Conservation (phyloP, 176 grass and related monocot genomes). For the Carex kokanica region DNA sequence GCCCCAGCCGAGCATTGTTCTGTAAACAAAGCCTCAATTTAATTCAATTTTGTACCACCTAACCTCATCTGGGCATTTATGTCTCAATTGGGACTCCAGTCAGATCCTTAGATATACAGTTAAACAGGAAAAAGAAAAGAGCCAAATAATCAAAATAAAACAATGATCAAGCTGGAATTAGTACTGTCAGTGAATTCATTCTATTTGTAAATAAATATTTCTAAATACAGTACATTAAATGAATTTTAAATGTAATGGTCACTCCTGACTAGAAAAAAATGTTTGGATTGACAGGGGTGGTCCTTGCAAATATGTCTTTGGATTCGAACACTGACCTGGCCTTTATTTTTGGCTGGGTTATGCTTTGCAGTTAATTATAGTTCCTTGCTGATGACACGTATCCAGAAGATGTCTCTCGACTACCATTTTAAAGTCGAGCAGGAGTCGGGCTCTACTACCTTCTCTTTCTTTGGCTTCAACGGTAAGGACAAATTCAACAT, state of each 20-base stretch:
- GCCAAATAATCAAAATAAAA: background rate
- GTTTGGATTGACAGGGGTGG: conserved; percentile 21
- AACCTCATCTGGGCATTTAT: conserved; percentile 4
- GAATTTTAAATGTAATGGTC: conserved; percentile 13
- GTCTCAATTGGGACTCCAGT: conserved; percentile 1
- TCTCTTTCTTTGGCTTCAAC: conserved; percentile 72
- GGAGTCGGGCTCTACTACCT: conserved; percentile 61
- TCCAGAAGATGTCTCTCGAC: conserved; percentile 73
- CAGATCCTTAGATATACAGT: background rate
- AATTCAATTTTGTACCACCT: background rate
- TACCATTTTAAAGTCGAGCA: conserved; percentile 82
- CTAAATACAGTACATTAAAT: background rate
- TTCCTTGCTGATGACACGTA: conserved; percentile 65
- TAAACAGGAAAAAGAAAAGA: background rate
- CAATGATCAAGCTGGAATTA: background rate
- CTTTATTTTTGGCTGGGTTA: conserved; percentile 42
- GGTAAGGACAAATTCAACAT: conserved; percentile 32
- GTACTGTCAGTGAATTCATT: background rate
- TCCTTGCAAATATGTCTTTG: conserved; percentile 19
- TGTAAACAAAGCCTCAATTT: background rate
- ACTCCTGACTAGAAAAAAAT: conserved; percentile 20
- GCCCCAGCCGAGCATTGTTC: background rate
- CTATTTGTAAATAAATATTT: background rate
- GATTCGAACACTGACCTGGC: conserved; percentile 30
- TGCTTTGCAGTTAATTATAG: conserved; percentile 61